Evolutionary conservation across 2,329 filamentous ascomycete species (phyloP).

Genomic region (Nigrospora oryzae): DNA sequence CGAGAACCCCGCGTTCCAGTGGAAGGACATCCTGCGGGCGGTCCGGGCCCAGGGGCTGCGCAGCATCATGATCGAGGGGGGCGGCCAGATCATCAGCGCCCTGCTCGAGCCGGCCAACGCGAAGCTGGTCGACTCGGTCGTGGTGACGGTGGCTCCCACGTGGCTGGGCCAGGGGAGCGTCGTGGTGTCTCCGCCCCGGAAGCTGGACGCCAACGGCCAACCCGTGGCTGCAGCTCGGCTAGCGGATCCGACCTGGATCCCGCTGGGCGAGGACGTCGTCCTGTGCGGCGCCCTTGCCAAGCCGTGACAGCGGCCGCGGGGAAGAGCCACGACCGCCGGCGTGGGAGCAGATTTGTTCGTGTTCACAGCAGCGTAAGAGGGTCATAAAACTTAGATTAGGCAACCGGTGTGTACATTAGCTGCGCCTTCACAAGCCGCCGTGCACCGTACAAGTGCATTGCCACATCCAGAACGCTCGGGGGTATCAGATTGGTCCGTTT

Average conservation of each 20-base stretch:
- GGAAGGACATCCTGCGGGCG: conserved; percentile 53
- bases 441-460: no score
- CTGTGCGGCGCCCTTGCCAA: conserved; percentile 54
- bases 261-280: conserved; percentile 75
- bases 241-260: conserved; percentile 61
- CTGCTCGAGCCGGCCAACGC: conserved; percentile 57
- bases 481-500: no score
- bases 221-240: conserved; percentile 57
- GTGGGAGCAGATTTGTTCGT: background rate
- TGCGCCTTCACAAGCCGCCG: no score
- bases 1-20: conserved; percentile 36
- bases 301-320: background rate
- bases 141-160: conserved; percentile 82
- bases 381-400: background rate
- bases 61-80: conserved; percentile 91
- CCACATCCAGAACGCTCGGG: no score
- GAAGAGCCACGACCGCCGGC: background rate
- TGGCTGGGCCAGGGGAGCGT: conserved; percentile 85
- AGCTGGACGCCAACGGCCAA: conserved; percentile 36
- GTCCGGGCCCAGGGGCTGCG: conserved; percentile 52
- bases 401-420: background rate
- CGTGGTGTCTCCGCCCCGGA: conserved; percentile 61
- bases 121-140: conserved; percentile 63
- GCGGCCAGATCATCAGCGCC: conserved; percentile 72
- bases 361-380: background rate